Evolutionary conservation across 2,329 filamentous ascomycete species (phyloP).

Genomic region (Blastomyces percursus): DNA sequence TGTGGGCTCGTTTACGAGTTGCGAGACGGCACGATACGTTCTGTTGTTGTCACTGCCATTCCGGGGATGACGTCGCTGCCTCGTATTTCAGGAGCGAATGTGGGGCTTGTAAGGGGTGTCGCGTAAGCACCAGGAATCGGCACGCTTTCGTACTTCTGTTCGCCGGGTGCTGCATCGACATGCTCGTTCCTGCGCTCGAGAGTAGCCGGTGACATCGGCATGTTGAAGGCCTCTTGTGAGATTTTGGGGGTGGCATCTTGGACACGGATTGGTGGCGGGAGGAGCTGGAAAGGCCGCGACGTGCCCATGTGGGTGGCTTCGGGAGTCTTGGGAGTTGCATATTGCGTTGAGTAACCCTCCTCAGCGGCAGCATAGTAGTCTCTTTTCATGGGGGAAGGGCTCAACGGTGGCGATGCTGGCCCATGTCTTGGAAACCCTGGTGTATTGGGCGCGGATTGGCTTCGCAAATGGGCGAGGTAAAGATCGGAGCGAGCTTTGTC

Average conservation of each 20-base stretch:
- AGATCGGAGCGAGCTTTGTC: slow-evolving; percentile 90
- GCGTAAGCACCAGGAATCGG: slow-evolving; percentile 81
- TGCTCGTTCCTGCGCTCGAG: slow-evolving; percentile 49
- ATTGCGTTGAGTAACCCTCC: slow-evolving; percentile 39
- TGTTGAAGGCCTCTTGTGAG: slow-evolving; percentile 49
- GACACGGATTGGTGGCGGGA: slow-evolving; percentile 69
- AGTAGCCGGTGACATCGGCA: slow-evolving; percentile 20
- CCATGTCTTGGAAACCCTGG: slow-evolving; percentile 65
- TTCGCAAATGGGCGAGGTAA: slow-evolving; percentile 75
- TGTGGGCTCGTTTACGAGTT: neutral
- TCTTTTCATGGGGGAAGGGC: slow-evolving; percentile 23
- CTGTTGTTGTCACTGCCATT: slow-evolving; percentile 8
- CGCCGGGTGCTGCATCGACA: slow-evolving; percentile 60
- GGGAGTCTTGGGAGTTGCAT: slow-evolving; percentile 53
- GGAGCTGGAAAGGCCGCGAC: slow-evolving; percentile 64
- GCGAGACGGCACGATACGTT: slow-evolving; percentile 6
- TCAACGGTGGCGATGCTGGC: slow-evolving; percentile 35
- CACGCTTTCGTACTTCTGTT: slow-evolving; percentile 73
- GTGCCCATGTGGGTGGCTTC: slow-evolving; percentile 42
- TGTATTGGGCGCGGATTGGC: slow-evolving; percentile 88
- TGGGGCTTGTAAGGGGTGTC: slow-evolving; percentile 35
- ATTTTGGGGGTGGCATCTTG: slow-evolving; percentile 65
- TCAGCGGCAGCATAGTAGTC: slow-evolving; percentile 42
- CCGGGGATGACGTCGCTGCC: slow-evolving; percentile 5
- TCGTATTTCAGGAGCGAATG: slow-evolving; percentile 23